Conservation (phyloP, 2,329 filamentous ascomycete genomes). For the Penicillium sp. region DNA sequence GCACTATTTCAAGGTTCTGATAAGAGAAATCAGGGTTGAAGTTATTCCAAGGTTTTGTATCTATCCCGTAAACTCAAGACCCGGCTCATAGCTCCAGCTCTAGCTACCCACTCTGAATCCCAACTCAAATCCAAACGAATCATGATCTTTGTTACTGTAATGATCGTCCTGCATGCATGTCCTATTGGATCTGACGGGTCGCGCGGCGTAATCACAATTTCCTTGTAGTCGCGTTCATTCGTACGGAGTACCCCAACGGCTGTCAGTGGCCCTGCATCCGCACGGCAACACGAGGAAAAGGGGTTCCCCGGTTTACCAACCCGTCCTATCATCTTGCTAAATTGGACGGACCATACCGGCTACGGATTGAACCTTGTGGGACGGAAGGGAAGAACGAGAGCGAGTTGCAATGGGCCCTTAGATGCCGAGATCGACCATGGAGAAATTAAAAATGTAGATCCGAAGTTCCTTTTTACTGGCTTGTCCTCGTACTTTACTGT, state of each 20-base stretch:
- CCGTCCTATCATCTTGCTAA: neutral
- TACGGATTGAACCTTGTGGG: neutral
- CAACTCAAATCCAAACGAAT: neutral
- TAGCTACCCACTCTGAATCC: neutral
- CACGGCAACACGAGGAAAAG: slow-evolving; percentile 1
- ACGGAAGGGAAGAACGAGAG: neutral
- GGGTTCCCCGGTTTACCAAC: neutral
- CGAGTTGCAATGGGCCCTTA: neutral
- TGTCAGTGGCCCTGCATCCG: slow-evolving; percentile 10
- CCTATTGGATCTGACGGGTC: neutral
- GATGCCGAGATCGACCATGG: neutral
- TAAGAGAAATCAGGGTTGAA: neutral
- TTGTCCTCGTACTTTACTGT: no score
- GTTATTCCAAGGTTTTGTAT: neutral
- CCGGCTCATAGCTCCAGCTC: neutral
- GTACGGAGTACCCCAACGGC: neutral
- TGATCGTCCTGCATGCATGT: neutral
- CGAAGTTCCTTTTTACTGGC: neutral
- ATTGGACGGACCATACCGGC: neutral
- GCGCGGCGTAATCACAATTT: slow-evolving; percentile 7
- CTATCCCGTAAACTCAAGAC: neutral
- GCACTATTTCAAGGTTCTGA: neutral
- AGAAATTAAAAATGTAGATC: neutral
- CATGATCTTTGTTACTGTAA: neutral
- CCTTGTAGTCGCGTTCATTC: neutral